Conservation (phyloP, 2,329 filamentous ascomycete species). For the Pseudophaeomoniella oleicola region DNA sequence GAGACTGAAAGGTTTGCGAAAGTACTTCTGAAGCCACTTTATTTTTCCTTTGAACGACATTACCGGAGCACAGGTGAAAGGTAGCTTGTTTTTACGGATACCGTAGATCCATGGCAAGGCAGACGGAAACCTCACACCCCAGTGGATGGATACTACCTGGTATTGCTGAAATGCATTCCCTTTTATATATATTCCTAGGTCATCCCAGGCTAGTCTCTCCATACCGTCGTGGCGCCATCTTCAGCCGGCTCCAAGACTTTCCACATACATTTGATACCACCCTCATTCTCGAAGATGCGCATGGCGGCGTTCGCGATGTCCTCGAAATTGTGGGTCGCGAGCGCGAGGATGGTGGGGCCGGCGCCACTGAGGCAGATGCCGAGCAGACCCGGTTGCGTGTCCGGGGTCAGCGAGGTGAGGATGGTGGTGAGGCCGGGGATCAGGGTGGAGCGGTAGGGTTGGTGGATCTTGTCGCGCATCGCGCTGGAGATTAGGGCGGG, state of each 20-base stretch:
- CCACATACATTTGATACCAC: slow-evolving; percentile 63
- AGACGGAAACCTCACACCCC: no score
- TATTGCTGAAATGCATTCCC: no score
- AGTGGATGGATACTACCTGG: no score
- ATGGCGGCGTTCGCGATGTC: slow-evolving; percentile 72
- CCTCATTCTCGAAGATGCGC: slow-evolving; percentile 47
- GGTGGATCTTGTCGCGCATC: slow-evolving; percentile 98
- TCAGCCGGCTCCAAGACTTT: slow-evolving; percentile 77
- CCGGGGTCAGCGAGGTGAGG: slow-evolving; percentile 77
- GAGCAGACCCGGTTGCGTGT: slow-evolving; percentile 71
- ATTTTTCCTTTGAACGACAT: no score
- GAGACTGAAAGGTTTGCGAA: no score
- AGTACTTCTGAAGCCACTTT: no score
- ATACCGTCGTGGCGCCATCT: slow-evolving; percentile 35
- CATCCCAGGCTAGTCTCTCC: no score
- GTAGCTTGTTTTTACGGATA: no score
- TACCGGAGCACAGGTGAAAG: no score
- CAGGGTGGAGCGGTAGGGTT: slow-evolving; percentile 82
- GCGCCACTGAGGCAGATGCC: slow-evolving; percentile 93
- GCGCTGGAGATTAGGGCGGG: slow-evolving; percentile 89
- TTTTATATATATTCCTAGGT: no score
- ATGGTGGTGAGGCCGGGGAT: slow-evolving; percentile 89
- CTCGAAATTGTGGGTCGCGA: slow-evolving; percentile 82
- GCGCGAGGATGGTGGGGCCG: slow-evolving; percentile 83
- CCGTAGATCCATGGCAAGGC: no score